These are phyloP conservation scores for Beta vulgaris DNA, from an alignment of 148 eudicot genomes.

Conservation along the genomic window DNA sequence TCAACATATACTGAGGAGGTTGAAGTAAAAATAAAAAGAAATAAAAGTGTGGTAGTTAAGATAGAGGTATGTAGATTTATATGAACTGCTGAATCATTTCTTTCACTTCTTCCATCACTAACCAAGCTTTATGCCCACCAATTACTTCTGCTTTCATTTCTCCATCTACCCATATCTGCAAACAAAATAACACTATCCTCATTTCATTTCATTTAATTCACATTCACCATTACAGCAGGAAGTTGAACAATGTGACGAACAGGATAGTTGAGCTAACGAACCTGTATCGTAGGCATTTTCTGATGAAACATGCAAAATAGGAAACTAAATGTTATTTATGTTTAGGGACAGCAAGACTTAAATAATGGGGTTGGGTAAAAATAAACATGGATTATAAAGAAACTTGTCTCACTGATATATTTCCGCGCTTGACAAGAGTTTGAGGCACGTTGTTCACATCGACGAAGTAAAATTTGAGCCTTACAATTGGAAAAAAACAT, in stretches of 20 bases:
- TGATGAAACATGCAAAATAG: conserved; percentile 34
- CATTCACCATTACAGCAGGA: background rate
- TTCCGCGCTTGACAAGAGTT: conserved; percentile 82
- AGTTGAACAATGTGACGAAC: background rate
- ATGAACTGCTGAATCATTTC: conserved; percentile 69
- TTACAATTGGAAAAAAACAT: conserved; percentile 21
- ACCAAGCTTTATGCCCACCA: conserved; percentile 96
- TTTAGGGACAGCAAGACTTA: background rate
- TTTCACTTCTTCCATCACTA: conserved; percentile 85
- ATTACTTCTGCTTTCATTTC: conserved; percentile 96
- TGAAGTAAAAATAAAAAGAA: background rate
- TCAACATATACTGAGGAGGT: conserved; percentile 8
- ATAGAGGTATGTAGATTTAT: conserved; percentile 16
- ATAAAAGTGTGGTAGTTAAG: background rate
- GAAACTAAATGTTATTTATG: conserved; percentile 14
- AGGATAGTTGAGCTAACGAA: conserved; percentile 32
- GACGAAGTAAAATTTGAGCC: conserved; percentile 71
- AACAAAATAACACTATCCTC: background rate
- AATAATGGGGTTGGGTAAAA: background rate
- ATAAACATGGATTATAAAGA: background rate
- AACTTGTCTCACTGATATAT: conserved; percentile 52
- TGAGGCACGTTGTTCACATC: conserved; percentile 96
- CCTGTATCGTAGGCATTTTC: conserved; percentile 99
- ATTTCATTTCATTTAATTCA: background rate
- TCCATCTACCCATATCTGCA: conserved; percentile 92